A percentile compares a stretch with the other conserved stretches of the same genome.
phyloP scores from a whole-genome alignment of 2,329 filamentous ascomycete genomes.

The Colletotrichum phormii region DNA sequence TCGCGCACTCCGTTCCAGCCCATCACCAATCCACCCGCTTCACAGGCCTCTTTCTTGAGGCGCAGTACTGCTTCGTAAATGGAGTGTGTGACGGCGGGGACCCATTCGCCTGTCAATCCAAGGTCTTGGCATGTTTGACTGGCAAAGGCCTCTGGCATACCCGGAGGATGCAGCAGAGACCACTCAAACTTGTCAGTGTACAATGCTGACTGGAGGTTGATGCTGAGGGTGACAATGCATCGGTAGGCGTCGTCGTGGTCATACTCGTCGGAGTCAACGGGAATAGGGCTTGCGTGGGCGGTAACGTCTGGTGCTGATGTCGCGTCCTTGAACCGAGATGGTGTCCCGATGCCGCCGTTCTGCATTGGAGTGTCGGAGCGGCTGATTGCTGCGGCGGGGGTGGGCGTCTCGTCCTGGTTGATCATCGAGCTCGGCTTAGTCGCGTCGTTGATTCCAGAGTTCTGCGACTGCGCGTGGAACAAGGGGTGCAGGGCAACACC shows the following conservation, averaged over 20 bases:
- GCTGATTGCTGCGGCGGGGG: slow-evolving; percentile 51
- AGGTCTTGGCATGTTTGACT: slow-evolving; percentile 93
- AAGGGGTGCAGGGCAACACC: slow-evolving; percentile 93
- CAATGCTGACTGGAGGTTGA: slow-evolving; percentile 90
- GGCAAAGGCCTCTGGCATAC: slow-evolving; percentile 92
- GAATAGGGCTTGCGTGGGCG: slow-evolving; percentile 75
- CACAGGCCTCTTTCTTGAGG: slow-evolving; percentile 95
- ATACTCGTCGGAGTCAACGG: slow-evolving; percentile 76
- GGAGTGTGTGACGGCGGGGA: slow-evolving; percentile 92
- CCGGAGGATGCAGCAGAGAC: slow-evolving; percentile 92
- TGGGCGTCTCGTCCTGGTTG: slow-evolving; percentile 53
- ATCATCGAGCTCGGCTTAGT: slow-evolving; percentile 44
- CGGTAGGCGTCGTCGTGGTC: slow-evolving; percentile 96
- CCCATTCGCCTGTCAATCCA: slow-evolving; percentile 91
- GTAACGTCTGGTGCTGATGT: slow-evolving; percentile 68
- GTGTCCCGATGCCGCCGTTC: slow-evolving; percentile 63
- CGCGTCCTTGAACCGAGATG: slow-evolving; percentile 56
- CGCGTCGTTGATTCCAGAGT: slow-evolving; percentile 39
- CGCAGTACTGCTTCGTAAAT: slow-evolving; percentile 96
- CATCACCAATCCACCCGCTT: slow-evolving; percentile 87
- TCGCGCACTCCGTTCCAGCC: slow-evolving; percentile 74
- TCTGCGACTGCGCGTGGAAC: slow-evolving; percentile 73
- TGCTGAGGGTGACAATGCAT: slow-evolving; percentile 89
- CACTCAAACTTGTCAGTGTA: slow-evolving; percentile 99
- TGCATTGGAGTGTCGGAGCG: slow-evolving; percentile 69